Percentiles rank a stretch among this genome's conserved stretches.
phyloP scores from a whole-genome alignment of 306 rosid species.

The Dryas alaskensis region DNA sequence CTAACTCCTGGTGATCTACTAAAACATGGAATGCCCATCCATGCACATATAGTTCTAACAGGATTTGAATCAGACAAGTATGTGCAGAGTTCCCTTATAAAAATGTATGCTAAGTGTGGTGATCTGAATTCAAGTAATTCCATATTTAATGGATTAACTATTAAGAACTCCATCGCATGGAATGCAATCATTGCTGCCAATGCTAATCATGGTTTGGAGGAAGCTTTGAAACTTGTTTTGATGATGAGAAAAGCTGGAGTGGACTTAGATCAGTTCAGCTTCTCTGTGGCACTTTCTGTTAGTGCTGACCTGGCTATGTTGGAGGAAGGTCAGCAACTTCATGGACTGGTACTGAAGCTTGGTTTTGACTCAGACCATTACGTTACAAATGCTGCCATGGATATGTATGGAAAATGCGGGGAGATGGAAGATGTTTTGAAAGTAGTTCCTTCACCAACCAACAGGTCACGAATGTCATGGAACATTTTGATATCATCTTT shows the following conservation, averaged over 20 bases:
- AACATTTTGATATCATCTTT: conserved; percentile 78
- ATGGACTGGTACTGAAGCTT: conserved; percentile 61
- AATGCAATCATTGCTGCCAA: conserved; percentile 81
- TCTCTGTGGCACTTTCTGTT: conserved; percentile 65
- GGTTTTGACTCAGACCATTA: conserved; percentile 71
- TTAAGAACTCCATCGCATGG: conserved; percentile 69
- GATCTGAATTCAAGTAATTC: conserved; percentile 57
- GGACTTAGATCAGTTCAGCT: conserved; percentile 74
- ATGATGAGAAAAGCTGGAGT: conserved; percentile 59
- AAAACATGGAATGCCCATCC: conserved; percentile 64
- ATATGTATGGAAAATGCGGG: conserved; percentile 96
- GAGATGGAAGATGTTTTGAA: conserved; percentile 68
- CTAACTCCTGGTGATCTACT: conserved; percentile 44
- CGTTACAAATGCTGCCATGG: conserved; percentile 75
- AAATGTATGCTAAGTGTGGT: conserved; percentile 83
- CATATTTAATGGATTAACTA: conserved; percentile 49
- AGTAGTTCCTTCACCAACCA: conserved; percentile 51
- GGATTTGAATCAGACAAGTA: conserved; percentile 69
- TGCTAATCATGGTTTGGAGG: conserved; percentile 67
- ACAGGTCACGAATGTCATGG: conserved; percentile 74
- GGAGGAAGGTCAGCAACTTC: conserved; percentile 91
- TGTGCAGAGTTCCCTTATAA: conserved; percentile 79
- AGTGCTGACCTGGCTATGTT: conserved; percentile 74
- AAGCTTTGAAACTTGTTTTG: conserved; percentile 60
- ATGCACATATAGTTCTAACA: conserved; percentile 51